Conservation (phyloP, 2,329 filamentous ascomycete species). For the Cryphonectria carpinicola region DNA sequence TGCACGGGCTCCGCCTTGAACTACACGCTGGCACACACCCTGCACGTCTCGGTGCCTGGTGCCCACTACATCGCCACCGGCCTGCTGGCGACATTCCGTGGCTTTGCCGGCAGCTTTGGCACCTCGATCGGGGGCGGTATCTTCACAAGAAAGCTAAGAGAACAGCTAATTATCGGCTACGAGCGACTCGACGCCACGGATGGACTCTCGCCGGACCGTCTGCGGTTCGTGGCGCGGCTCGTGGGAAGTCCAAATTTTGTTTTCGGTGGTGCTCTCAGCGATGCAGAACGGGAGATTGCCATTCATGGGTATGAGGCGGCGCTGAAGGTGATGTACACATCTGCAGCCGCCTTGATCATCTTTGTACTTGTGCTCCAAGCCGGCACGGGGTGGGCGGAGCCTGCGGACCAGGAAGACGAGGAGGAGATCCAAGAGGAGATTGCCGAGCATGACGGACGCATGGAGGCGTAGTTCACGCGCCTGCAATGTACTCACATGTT, state of each 20-base stretch:
- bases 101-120: slow-evolving; percentile 81
- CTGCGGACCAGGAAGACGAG: slow-evolving; percentile 54
- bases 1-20: slow-evolving; percentile 75
- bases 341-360: slow-evolving; percentile 49
- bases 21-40: slow-evolving; percentile 78
- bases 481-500: neutral
- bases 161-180: slow-evolving; percentile 62
- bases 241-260: slow-evolving; percentile 57
- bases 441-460: slow-evolving; percentile 36
- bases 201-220: slow-evolving; percentile 39
- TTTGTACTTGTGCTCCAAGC: slow-evolving; percentile 53
- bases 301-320: slow-evolving; percentile 52
- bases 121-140: slow-evolving; percentile 78
- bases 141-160: slow-evolving; percentile 66
- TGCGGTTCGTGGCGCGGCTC: slow-evolving; percentile 49
- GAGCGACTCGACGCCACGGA: slow-evolving; percentile 46
- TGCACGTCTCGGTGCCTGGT: slow-evolving; percentile 69
- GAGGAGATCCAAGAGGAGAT: slow-evolving; percentile 43
- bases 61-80: slow-evolving; percentile 78
- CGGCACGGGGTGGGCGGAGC: slow-evolving; percentile 54
- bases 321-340: slow-evolving; percentile 50
- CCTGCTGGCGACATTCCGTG: slow-evolving; percentile 77
- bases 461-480: slow-evolving; percentile 35
- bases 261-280: slow-evolving; percentile 45
- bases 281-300: slow-evolving; percentile 49